Evolutionary conservation across 2,329 filamentous ascomycete species (phyloP).

Genomic region (Lachnellula suecica): DNA sequence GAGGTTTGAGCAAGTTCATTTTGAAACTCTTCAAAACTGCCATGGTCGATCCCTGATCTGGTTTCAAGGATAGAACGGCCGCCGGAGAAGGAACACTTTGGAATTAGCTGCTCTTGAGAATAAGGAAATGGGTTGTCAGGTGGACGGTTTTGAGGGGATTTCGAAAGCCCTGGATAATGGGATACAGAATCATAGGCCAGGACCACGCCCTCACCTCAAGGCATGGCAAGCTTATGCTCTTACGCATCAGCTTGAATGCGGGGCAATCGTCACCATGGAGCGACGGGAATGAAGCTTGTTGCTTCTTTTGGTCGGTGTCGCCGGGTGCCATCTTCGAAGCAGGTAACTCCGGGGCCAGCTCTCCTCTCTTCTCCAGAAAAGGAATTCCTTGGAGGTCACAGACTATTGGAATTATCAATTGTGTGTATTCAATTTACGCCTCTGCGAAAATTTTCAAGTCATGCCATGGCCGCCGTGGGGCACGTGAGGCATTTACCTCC

Average conservation of each 20-base stretch:
- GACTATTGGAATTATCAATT: not conserved
- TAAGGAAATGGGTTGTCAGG: not conserved
- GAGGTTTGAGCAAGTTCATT: too few species aligned
- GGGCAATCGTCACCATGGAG: not conserved
- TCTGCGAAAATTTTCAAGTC: not conserved
- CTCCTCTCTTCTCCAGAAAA: not conserved
- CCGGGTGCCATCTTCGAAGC: too few species aligned
- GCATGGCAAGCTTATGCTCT: not conserved
- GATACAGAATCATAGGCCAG: not conserved
- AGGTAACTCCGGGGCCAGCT: too few species aligned
- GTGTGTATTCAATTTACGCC: not conserved
- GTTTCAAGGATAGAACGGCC: not conserved
- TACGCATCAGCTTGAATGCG: not conserved
- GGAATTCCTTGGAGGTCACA: too few species aligned
- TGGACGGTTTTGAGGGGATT: not conserved
- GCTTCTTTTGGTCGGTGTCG: not conserved
- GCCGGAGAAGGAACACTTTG: not conserved
- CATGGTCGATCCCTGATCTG: too few species aligned
- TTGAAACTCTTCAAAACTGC: too few species aligned
- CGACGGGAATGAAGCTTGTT: not conserved
- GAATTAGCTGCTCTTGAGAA: too few species aligned
- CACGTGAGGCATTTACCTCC: not conserved
- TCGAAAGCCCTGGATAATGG: not conserved
- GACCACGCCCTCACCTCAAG: not conserved
- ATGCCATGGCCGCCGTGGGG: not conserved